Evolutionary conservation across 331 rosid genomes (phyloP), one percentile per base, ranked within the genome.

Genomic region (Quercus lobata): DNA sequence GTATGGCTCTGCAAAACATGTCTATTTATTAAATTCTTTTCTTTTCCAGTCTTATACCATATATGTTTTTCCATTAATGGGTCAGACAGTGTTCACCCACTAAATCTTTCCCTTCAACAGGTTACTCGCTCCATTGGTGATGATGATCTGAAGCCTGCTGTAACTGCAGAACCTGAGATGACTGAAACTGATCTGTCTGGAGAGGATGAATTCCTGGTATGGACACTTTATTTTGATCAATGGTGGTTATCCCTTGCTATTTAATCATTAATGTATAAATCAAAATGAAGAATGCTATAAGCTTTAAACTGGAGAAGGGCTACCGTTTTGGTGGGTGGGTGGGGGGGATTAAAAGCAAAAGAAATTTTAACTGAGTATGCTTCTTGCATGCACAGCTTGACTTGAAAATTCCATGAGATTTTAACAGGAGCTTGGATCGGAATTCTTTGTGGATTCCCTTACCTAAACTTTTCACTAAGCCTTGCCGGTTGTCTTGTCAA

Each of bases 111-210:
- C 66, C 25, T 24, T 14, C 58, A 72, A 84, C 83, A 93, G 98
- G 99, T 95, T 27, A 95, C 99, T 70, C 97, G 99, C 68, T 95
- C 99, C 57, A 91, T 92, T 52, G 99, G 99, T 5, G 99, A 95
- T 6, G 96, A 91, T 65, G 99, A 95, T 81, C 87, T 93, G 71
- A 93, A 93, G 90, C 98, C 99, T 61, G 92, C 94, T 78, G 99
- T 95, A 72, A 95, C 97, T 5, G 99, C 99, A 56, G 97, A 95
- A 84, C 98, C 99, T 9, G 97, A 95, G 86, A 89, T 92, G 69
- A 91, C 88, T 16, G 96, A 93, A 81, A 88, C 78, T 55, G 76
- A 81, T 78, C 72, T 95, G 71, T 86, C 87, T 17, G 82, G 81
- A 35, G 94, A 93, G 41, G 99, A 95, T 78, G 97, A 93, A 57